These are phyloP conservation scores for Aspergillus ustus DNA, from an alignment of 2,329 filamentous ascomycete species.

Conservation along the genomic window DNA sequence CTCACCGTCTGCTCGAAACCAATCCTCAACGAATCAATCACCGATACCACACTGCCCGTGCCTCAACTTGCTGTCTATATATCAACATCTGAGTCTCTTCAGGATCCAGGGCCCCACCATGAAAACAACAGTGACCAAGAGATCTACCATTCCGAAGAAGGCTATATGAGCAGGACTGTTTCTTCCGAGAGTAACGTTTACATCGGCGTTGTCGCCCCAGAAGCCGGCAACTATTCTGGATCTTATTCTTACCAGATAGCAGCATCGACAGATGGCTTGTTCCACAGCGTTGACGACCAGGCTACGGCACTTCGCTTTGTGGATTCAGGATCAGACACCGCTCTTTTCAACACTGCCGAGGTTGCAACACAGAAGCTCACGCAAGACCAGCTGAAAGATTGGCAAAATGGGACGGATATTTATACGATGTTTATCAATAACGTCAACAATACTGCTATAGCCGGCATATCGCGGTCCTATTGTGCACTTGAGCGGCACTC, in stretches of 20 bases:
- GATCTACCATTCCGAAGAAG: conserved; percentile 63
- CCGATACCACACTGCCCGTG: conserved; percentile 50
- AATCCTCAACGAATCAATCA: conserved; percentile 53
- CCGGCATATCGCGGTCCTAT: conserved; percentile 77
- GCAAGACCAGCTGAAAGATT: conserved; percentile 51
- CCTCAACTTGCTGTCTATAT: conserved; percentile 81
- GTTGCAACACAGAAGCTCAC: conserved; percentile 60
- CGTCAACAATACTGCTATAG: conserved; percentile 60
- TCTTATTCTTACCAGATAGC: conserved; percentile 81
- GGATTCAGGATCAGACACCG: conserved; percentile 80
- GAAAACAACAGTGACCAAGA: conserved; percentile 47
- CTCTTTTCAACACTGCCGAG: conserved; percentile 71
- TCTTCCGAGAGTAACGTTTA: conserved; percentile 71
- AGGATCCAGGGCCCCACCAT: conserved; percentile 68
- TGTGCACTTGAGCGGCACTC: conserved; percentile 76
- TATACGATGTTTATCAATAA: conserved; percentile 80
- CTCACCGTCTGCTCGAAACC: conserved; percentile 87
- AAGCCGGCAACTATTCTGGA: conserved; percentile 65
- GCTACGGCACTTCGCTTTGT: conserved; percentile 72
- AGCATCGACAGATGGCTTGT: conserved; percentile 77
- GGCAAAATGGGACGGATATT: conserved; percentile 64
- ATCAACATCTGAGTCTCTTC: conserved; percentile 67
- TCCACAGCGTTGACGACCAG: conserved; percentile 63
- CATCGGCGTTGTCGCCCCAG: conserved; percentile 74
- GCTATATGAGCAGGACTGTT: conserved; percentile 69